Percentiles rank a stretch among this genome's conserved stretches.
Evolutionary conservation across 108 stramenopile genomes (phyloP).

Genomic region (Fistulifera pelliculosa): DNA sequence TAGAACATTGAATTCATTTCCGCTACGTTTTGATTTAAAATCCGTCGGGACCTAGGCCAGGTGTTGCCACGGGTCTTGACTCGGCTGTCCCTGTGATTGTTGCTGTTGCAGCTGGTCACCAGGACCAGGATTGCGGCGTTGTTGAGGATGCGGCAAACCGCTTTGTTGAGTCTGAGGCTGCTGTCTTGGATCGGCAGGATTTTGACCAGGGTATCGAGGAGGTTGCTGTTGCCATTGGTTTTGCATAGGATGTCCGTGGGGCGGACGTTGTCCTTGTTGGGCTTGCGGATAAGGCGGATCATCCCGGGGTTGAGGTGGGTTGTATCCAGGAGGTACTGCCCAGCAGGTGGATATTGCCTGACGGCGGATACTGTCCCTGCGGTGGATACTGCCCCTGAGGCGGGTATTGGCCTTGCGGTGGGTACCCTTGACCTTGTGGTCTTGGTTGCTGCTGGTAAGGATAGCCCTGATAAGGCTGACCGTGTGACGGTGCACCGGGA

Average conservation of each 20-base stretch:
- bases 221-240: not conserved
- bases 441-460: slow-evolving; percentile 2
- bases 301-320: slow-evolving; percentile 3
- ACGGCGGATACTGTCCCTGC: too few relatives aligned
- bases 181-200: not conserved
- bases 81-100: not conserved
- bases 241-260: not conserved
- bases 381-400: slow-evolving; percentile 2
- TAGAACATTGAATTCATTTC: too few relatives aligned
- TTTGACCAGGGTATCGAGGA: not conserved
- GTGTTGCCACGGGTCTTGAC: slow-evolving; percentile 1
- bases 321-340: slow-evolving; percentile 6
- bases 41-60: not conserved
- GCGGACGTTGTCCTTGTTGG: not conserved
- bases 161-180: not conserved
- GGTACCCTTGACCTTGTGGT: slow-evolving; percentile 5
- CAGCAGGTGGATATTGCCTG: too few relatives aligned
- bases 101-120: slow-evolving; percentile 2
- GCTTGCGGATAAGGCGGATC: slow-evolving; percentile 4
- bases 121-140: not conserved
- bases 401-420: not conserved
- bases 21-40: not conserved
- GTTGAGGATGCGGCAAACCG: slow-evolving; percentile 1
- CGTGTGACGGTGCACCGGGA: not conserved
- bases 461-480: not conserved